Conservation (phyloP, 1,284 basidiomycete genomes). For the Leccinum solheimii region DNA sequence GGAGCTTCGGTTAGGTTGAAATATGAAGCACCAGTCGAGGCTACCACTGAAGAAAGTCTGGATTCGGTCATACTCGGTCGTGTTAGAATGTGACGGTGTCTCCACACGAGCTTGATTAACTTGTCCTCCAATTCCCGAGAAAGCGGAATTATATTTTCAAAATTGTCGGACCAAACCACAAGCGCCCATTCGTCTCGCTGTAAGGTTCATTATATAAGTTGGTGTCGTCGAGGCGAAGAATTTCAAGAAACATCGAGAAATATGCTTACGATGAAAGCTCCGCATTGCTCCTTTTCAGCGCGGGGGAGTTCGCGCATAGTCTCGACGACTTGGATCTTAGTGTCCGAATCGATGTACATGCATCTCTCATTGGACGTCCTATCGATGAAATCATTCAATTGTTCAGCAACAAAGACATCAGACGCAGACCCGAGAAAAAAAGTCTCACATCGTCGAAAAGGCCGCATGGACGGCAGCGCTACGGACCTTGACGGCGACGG, state of each 20-base stretch:
- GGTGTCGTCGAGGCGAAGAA: neutral
- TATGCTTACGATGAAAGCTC: constrained; percentile 73
- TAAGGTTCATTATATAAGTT: neutral
- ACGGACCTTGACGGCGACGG: constrained; percentile 78
- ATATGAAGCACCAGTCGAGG: constrained; percentile 48
- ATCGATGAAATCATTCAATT: neutral
- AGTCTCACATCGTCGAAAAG: constrained; percentile 43
- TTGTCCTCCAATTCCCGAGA: constrained; percentile 75
- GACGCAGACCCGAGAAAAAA: neutral
- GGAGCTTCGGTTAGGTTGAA: constrained; percentile 50
- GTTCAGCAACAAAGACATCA: neutral
- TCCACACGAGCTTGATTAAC: constrained; percentile 79
- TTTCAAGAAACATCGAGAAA: neutral
- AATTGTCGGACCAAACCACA: constrained; percentile 75
- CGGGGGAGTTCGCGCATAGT: constrained; percentile 65
- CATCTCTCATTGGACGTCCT: constrained; percentile 20
- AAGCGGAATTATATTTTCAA: constrained; percentile 70
- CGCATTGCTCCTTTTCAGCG: constrained; percentile 82
- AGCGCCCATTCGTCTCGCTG: constrained; percentile 74
- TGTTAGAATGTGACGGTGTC: constrained; percentile 28
- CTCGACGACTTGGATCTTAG: constrained; percentile 70
- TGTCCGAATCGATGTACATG: constrained; percentile 68
- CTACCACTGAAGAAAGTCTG: constrained; percentile 18
- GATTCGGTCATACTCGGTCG: constrained; percentile 1
- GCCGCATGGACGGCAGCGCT: constrained; percentile 81